A percentile compares a stretch with the other conserved stretches of the same genome.
phyloP scores from a whole-genome alignment of 768 basidiomycete species.

The Boletus edulis region DNA sequence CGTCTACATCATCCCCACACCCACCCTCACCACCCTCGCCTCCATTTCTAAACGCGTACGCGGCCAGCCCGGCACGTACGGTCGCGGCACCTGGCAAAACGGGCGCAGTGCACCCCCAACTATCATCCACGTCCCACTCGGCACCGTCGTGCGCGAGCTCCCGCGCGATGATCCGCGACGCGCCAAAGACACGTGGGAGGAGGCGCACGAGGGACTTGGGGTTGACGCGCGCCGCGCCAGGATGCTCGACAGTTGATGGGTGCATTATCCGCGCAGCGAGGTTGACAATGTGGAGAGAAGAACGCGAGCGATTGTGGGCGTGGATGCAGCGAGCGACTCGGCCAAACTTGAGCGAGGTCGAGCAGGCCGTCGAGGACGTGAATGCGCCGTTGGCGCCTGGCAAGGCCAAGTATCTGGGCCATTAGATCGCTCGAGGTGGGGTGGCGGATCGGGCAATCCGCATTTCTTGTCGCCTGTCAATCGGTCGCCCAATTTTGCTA shows the following conservation, averaged over 20 bases:
- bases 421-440: constrained; percentile 75
- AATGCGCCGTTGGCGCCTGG: constrained; percentile 60
- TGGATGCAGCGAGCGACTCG: constrained; percentile 40
- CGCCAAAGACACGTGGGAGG: constrained; percentile 67
- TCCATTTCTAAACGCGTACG: constrained; percentile 66
- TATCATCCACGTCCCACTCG: constrained; percentile 81
- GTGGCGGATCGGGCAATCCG: constrained; percentile 86
- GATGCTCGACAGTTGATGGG: constrained; percentile 67
- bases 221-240: constrained; percentile 47
- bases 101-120: constrained; percentile 72
- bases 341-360: constrained; percentile 58
- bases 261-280: constrained; percentile 71
- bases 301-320: constrained; percentile 53
- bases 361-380: constrained; percentile 32
- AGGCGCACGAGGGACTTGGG: constrained; percentile 47
- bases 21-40: constrained; percentile 74
- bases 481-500: constrained; percentile 85
- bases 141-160: constrained; percentile 84
- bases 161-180: constrained; percentile 62
- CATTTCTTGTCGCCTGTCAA: constrained; percentile 67
- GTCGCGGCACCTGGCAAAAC: constrained; percentile 85
- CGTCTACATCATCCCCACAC: constrained; percentile 79
- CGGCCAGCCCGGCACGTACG: constrained; percentile 65
- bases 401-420: constrained; percentile 51
- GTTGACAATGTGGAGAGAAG: constrained; percentile 65